phyloP scores from a whole-genome alignment of 495 filamentous ascomycete genomes.

The Penicillium silybi region DNA sequence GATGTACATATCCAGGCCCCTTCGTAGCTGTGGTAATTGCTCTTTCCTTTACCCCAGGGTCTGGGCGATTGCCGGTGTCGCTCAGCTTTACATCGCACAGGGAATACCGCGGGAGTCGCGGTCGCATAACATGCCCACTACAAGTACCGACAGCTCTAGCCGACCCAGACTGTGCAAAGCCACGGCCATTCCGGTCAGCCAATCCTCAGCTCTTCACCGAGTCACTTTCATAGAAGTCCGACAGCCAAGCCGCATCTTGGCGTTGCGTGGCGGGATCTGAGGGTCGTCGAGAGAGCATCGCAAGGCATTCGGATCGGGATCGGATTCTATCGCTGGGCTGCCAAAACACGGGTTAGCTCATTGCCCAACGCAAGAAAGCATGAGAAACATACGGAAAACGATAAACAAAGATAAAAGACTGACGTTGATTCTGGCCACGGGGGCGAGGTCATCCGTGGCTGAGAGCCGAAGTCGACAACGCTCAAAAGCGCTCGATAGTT shows the following conservation, averaged over 20 bases:
- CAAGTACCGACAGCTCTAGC: conserved; percentile 13
- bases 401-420: background rate
- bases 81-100: background rate
- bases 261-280: conserved; percentile 1
- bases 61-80: too few relatives aligned
- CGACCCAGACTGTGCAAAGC: background rate
- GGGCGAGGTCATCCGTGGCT: too few relatives aligned
- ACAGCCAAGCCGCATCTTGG: conserved; percentile 1
- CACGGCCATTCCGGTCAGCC: background rate
- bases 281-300: background rate
- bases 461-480: too few relatives aligned
- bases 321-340: background rate
- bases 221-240: background rate
- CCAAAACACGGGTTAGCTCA: background rate
- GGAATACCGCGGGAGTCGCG: background rate
- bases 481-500: background rate
- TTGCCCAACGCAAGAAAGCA: too few relatives aligned
- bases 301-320: background rate
- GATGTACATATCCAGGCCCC: background rate
- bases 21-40: background rate
- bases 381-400: background rate
- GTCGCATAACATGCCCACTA: background rate
- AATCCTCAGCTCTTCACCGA: background rate
- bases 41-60: background rate
- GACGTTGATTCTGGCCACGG: background rate